Conservation (phyloP, 768 basidiomycete genomes). For the Termitomyces sp. region DNA sequence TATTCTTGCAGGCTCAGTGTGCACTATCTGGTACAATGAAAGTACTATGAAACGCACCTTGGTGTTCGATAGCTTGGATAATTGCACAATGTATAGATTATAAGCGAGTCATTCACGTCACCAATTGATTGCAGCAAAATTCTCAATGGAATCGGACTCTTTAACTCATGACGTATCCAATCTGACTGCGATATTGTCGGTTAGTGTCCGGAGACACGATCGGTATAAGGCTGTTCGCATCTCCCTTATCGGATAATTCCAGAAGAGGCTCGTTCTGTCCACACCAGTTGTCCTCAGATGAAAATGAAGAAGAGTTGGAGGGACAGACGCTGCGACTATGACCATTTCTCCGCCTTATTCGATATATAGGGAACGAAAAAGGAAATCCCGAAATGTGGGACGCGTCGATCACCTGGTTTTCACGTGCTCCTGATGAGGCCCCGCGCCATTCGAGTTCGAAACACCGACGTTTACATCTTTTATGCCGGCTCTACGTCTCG, state of each 20-base stretch:
- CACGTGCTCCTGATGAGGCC: background rate
- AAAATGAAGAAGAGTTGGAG: background rate
- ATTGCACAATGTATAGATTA: slow-evolving; percentile 43
- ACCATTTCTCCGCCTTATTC: background rate
- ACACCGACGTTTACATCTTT: background rate
- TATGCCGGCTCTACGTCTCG: slow-evolving; percentile 17
- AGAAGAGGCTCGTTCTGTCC: background rate
- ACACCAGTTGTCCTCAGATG: background rate
- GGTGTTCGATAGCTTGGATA: slow-evolving; percentile 45
- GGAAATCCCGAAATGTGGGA: background rate
- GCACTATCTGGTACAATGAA: background rate
- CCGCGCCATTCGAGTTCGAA: no score
- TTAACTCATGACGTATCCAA: slow-evolving; percentile 68
- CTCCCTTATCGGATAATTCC: background rate
- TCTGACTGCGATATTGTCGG: slow-evolving; percentile 54
- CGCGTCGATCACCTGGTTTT: background rate
- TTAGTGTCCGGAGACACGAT: slow-evolving; percentile 45
- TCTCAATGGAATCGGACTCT: slow-evolving; percentile 60
- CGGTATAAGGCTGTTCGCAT: slow-evolving; percentile 20
- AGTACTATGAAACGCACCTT: slow-evolving; percentile 27
- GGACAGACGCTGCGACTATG: background rate
- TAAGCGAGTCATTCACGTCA: no score
- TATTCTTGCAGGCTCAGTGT: no score
- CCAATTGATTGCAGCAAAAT: slow-evolving; percentile 40
- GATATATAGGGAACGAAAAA: no score